phyloP scores from a whole-genome alignment of 2,329 filamentous ascomycete species.

The Sporothrix brunneoviolacea region DNA sequence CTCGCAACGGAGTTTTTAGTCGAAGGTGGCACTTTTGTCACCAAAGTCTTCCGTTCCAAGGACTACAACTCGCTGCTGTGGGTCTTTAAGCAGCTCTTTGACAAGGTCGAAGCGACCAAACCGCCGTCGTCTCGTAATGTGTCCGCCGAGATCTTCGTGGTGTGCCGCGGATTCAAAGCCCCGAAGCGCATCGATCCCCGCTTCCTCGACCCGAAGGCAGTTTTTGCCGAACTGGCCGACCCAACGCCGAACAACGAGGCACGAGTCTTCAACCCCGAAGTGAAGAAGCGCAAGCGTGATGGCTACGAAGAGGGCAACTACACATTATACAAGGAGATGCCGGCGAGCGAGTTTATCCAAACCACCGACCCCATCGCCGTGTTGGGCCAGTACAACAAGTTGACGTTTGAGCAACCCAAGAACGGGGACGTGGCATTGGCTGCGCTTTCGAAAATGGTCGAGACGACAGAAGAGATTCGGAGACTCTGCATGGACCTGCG shows the following conservation, averaged over 20 bases:
- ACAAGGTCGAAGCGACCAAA: conserved; percentile 93
- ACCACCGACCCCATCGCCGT: conserved; percentile 90
- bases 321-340: conserved; percentile 81
- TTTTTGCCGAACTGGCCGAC: conserved; percentile 87
- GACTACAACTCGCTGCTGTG: conserved; percentile 94
- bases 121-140: conserved; percentile 93
- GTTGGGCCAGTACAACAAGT: conserved; percentile 74
- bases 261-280: conserved; percentile 94
- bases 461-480: conserved; percentile 78
- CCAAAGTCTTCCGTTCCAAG: conserved; percentile 94
- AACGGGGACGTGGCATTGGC: conserved; percentile 82
- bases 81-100: conserved; percentile 96
- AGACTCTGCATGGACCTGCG: conserved; percentile 77
- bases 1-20: conserved; percentile 88
- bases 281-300: conserved; percentile 95
- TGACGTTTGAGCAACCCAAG: conserved; percentile 73
- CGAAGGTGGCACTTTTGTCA: conserved; percentile 88
- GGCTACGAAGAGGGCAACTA: conserved; percentile 97
- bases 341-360: conserved; percentile 89
- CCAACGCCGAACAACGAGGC: conserved; percentile 91
- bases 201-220: conserved; percentile 80
- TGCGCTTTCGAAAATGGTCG: conserved; percentile 75
- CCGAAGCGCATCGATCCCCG: conserved; percentile 89
- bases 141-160: conserved; percentile 96
- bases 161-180: conserved; percentile 90